Percentiles rank a stretch among this genome's conserved stretches.
These are phyloP conservation scores for Delonix regia DNA, from an alignment of 306 rosid species.

Conservation along the genomic window DNA sequence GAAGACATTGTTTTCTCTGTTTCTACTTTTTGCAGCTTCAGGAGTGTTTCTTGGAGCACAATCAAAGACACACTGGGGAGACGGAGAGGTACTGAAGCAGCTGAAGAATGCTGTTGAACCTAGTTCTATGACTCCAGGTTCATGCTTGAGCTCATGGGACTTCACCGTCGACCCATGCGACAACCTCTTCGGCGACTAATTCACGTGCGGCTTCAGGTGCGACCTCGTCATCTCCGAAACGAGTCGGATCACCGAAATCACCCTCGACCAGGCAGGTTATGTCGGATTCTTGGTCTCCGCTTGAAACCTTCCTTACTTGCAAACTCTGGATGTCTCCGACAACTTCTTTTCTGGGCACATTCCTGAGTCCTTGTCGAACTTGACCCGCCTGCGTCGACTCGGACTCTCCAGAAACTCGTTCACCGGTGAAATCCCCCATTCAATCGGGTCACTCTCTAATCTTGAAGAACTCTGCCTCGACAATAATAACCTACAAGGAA, in stretches of 20 bases:
- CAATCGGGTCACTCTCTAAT: conserved; percentile 42
- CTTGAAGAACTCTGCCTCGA: conserved; percentile 74
- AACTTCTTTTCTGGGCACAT: no score
- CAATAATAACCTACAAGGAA: conserved; percentile 59
- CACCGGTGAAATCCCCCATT: no score
- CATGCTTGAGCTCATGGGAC: no score
- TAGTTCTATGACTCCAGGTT: no score
- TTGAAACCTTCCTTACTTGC: no score
- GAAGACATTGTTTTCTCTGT: background rate
- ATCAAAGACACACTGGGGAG: conserved; percentile 66
- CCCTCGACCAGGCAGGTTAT: conserved; percentile 31
- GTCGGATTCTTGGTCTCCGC: no score
- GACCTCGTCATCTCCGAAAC: conserved; percentile 43
- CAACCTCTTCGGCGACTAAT: conserved; percentile 61
- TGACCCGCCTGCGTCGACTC: conserved; percentile 62
- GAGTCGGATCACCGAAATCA: background rate
- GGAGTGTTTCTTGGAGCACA: conserved; percentile 31
- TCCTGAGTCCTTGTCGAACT: no score
- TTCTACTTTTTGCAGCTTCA: conserved; percentile 21
- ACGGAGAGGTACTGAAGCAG: conserved; percentile 51
- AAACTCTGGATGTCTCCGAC: no score
- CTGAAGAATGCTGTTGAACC: conserved; percentile 60
- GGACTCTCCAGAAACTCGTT: conserved; percentile 46
- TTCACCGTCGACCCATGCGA: conserved; percentile 63
- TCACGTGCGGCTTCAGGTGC: conserved; percentile 82